Evolutionary conservation across 2,329 filamentous ascomycete species (phyloP), one percentile per base, ranked within the genome.

Genomic region (Dactylellina haptotyla): DNA sequence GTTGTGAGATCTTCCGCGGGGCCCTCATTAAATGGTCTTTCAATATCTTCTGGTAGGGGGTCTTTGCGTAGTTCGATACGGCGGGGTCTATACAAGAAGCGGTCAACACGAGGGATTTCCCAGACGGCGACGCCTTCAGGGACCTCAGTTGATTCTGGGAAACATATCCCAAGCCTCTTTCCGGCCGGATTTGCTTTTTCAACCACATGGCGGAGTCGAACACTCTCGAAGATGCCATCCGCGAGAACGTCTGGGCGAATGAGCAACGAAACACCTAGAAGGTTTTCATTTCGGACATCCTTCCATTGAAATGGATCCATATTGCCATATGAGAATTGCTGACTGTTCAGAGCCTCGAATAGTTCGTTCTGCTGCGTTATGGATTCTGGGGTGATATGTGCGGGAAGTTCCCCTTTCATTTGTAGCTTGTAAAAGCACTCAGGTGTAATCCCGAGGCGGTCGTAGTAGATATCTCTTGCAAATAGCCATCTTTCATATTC

Each of bases 401-500:
- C 18, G 10, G 69, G 69, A n/a, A 73, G 46, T 2, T 26, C 32
- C 20, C 61, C 25, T 8, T 66, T 43, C 25, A 43, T n/a, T 4
- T 50, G 39, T 4, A 65, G 23, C 2, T 48, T 43, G 3, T 32
- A 26, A 3, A 66, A 30, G 3, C 23, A 45, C 6, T 61, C 54
- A 9, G 41, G 28, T 10, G 56, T 32, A 2, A 66, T 45, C 9
- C 61, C 61, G 2, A 73, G 10, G n/a, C 61, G 69, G 25, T 66
- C 56, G 46, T 61, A 66, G 26, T 73, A 73, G n/a, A 73, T 32
- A 32, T 57, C 57, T 51, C 56, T 51, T 4, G 53, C 26, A 23
- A 66, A 66, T 8, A 25, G 9, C 69, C 69, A 73, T 4, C 69
- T 61, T 9, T 73, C 61, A 18, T 61, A 73, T n/a, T 73, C 69